Conservation (phyloP, 108 stramenopile species). For the Ochromonas danica region DNA sequence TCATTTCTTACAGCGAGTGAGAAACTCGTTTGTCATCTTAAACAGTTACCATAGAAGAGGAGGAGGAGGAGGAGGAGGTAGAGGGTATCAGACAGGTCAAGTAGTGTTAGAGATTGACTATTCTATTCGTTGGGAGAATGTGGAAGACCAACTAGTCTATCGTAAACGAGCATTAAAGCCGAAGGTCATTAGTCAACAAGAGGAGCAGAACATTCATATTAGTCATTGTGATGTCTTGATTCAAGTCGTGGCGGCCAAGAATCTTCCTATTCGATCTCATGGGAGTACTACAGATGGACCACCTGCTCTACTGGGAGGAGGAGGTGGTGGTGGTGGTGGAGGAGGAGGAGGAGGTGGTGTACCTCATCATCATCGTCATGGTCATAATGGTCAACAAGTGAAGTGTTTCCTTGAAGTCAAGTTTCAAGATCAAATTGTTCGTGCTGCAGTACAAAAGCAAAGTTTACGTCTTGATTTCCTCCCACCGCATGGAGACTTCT, state of each 20-base stretch:
- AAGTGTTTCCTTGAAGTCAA: constrained; percentile 53
- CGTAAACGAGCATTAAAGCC: constrained; percentile 32
- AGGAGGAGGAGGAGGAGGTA: no score
- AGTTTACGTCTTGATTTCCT: constrained; percentile 62
- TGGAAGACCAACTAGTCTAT: constrained; percentile 16
- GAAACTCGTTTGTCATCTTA: neutral
- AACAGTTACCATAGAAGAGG: neutral
- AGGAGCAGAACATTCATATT: constrained; percentile 31
- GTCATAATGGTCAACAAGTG: constrained; percentile 21
- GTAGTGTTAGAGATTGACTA: constrained; percentile 38
- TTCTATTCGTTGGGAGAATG: constrained; percentile 18
- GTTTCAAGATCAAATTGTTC: constrained; percentile 46
- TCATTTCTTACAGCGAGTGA: constrained; percentile 34
- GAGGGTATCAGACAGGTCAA: no score
- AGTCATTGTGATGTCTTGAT: constrained; percentile 35
- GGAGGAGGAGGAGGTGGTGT: neutral
- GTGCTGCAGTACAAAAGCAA: constrained; percentile 65
- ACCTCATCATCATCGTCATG: neutral
- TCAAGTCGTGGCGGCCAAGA: constrained; percentile 42
- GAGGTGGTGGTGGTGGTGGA: neutral
- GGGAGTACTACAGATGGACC: neutral
- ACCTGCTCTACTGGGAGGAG: neutral
- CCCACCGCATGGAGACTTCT: constrained; percentile 48
- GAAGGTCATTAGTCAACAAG: neutral
- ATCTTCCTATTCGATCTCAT: constrained; percentile 33